Conservation (phyloP, 495 filamentous ascomycete genomes). For the Xylona heveae region DNA sequence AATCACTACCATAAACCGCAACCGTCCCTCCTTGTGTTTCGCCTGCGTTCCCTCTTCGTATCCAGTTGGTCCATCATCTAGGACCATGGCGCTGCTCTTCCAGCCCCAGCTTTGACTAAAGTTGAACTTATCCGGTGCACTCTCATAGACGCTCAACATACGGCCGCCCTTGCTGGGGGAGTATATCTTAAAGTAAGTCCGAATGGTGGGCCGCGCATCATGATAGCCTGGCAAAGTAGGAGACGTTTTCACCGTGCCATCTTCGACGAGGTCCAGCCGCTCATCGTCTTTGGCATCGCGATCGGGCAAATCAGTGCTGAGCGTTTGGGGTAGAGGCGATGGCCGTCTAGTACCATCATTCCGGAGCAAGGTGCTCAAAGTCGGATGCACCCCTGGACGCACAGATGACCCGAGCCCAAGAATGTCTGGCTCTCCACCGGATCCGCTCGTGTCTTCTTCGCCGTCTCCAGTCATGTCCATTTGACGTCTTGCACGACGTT, state of each 20-base stretch:
- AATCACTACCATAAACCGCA: slow-evolving; percentile 8
- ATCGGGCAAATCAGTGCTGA: too few relatives aligned
- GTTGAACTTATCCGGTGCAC: slow-evolving; percentile 36
- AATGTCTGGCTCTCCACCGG: slow-evolving; percentile 21
- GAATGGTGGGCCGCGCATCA: slow-evolving; percentile 32
- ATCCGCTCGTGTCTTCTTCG: slow-evolving; percentile 20
- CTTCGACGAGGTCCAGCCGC: too few relatives aligned
- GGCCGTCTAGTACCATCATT: too few relatives aligned
- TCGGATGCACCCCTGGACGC: too few relatives aligned
- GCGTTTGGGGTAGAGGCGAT: too few relatives aligned
- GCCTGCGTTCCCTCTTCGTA: slow-evolving; percentile 11
- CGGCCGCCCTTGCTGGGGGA: slow-evolving; percentile 31
- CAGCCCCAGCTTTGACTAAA: slow-evolving; percentile 43
- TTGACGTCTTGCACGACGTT: slow-evolving; percentile 13
- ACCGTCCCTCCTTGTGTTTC: slow-evolving; percentile 2
- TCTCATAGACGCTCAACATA: slow-evolving; percentile 34
- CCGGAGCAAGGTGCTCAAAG: too few relatives aligned
- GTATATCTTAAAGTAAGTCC: slow-evolving; percentile 44
- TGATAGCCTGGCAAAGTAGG: slow-evolving; percentile 29
- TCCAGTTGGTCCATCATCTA: slow-evolving; percentile 26
- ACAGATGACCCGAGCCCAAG: too few relatives aligned
- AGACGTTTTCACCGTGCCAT: too few relatives aligned
- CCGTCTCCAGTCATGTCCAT: slow-evolving; percentile 4
- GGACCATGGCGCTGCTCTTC: slow-evolving; percentile 35
- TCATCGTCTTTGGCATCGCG: too few relatives aligned